Evolutionary conservation across 192 early-diverging fungal species (phyloP).

Genomic region (Neocallimastix lanati): DNA sequence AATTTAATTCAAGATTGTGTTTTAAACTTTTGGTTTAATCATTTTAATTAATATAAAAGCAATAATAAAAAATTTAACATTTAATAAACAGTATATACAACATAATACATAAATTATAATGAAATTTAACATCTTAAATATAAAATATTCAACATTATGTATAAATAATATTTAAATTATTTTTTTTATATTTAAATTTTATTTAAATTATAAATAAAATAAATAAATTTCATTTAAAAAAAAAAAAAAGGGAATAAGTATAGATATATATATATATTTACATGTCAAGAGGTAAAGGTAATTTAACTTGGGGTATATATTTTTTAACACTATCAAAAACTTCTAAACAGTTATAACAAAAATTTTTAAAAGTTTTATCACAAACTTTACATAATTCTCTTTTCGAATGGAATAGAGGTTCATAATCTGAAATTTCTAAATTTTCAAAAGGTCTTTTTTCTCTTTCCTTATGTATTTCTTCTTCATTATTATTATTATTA

Average conservation of each 20-base stretch:
- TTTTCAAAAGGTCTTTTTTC: background rate
- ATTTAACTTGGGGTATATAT: background rate
- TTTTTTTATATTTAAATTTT: no score
- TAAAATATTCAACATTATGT: no score
- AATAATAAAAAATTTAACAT: no score
- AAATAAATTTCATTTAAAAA: no score
- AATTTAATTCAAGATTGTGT: background rate
- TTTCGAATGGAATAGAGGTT: background rate
- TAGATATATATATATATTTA: background rate
- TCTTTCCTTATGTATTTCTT: background rate
- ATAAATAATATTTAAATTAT: no score
- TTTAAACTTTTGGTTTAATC: background rate
- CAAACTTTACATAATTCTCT: background rate
- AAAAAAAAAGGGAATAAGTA: no score
- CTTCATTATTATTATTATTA: background rate
- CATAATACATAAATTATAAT: no score
- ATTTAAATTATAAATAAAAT: no score
- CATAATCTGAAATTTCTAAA: background rate
- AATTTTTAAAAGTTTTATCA: background rate
- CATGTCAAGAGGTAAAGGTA: background rate
- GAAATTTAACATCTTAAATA: no score
- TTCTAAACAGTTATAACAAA: background rate
- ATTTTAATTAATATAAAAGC: no score
- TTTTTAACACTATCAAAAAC: background rate
- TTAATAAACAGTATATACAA: no score